Base-by-base conservation (phyloP, 2,329 filamentous ascomycete genomes). In the Drechslerella stenobrocha region DNA sequence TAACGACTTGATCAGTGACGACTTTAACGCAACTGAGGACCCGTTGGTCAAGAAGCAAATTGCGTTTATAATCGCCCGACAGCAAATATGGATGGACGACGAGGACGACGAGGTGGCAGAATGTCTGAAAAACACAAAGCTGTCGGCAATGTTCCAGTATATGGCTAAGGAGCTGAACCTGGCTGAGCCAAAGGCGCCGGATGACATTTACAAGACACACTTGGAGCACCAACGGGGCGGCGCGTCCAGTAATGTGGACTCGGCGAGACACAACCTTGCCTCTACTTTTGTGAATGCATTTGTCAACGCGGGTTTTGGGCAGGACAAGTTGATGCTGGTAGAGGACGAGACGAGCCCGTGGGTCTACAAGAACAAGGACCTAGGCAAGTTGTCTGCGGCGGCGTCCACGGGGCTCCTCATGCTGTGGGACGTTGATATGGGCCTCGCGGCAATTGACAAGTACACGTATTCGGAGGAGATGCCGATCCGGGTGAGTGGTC, bases 121-220 rank as follows among this genome's bases (percentile, higher is more conserved):
- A 70, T 93, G 89, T 72, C 78, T 96, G 58, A 89, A 89, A 76
- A 98, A 97, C 77, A 85, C 87, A 15, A 89, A 88, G 74, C 79
- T 98, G 60, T 86, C 91, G 0, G 89, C 95, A 70, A 87, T 97
- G 77, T 98, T 96, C 82, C 95, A 95, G 78, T 84, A 88, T 3
- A 81, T 98, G 28, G 95, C 87, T 61, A 96, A 96, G 78, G 93
- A 98, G 76, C 82, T 98, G 55, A 97, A 98, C 77, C 92, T 98
- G 52, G 81, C 97, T 40, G 93, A 98, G 70, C 93, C 93, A 32
- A 97, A 96, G 80, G 89, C 89, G 42, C 95, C 92, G 0, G 93
- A 98, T 76, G 95, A 98, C 74, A 98, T 98, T 74, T 98, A 98
- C 83, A 98, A 98, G 81, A 96, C 90, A 75, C 93, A 98, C 77